Base-by-base conservation (phyloP, 169 alveolate species). In the Amoebophrya sp. region DNA sequence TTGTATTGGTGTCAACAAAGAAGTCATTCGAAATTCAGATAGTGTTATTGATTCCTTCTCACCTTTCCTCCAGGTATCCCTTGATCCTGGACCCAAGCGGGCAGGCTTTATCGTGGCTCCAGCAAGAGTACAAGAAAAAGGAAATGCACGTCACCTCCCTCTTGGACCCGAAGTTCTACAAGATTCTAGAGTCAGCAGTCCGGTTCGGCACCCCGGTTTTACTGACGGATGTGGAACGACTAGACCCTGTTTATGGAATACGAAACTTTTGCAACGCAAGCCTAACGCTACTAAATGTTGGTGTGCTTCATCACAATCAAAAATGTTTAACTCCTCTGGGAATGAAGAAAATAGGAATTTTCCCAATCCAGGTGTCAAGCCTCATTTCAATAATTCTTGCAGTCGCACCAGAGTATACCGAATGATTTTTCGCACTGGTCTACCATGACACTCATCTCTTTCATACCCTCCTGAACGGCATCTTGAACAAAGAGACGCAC, bases 11-110 rank as follows among this genome's bases (percentile, higher is more conserved):
- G n/a, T n/a, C n/a, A n/a, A n/a, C n/a, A n/a, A n/a, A n/a, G n/a
- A n/a, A n/a, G n/a, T n/a, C n/a, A n/a, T n/a, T n/a, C n/a, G n/a
- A n/a, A n/a, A n/a, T n/a, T n/a, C n/a, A n/a, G n/a, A n/a, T n/a
- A n/a, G n/a, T n/a, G n/a, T n/a, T n/a, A n/a, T n/a, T n/a, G n/a
- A 38, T 89, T 29, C 40, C 76, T 38, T 78, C 90, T 14, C 94
- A 94, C 78, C 94, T 97, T 91, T 98, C 96, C 93, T 96, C 97
- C 91, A 96, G 99, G 91, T 98, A 98, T 94, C 99, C 99, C 0
- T 95, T 99, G 40, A 96, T 99, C 18, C 97, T 97, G 78, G 99
- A 99, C 96, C 99, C 99, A 26, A 97, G 99, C 14, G 99, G 99
- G 76, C 97, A 98, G 93, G 99, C 99, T 0, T 94, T 95, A 14